Conservation (phyloP, 257 asterid genomes). For the Solanum microdontum region DNA sequence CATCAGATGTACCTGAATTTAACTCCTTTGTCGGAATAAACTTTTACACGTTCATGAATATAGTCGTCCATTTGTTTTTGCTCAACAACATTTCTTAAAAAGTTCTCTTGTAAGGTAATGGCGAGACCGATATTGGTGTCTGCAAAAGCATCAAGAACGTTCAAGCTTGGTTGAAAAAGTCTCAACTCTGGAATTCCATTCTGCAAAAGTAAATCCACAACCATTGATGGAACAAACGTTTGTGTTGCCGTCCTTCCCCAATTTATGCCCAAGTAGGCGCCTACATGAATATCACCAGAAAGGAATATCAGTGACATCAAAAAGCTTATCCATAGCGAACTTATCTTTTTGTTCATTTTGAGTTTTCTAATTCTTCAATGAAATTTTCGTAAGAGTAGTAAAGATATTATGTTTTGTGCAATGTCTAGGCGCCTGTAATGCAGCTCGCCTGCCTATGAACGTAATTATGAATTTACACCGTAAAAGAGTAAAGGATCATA, state of each 20-base stretch:
- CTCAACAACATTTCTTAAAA: not conserved
- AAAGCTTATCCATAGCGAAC: not conserved
- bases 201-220: slow-evolving; percentile 1
- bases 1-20: not conserved
- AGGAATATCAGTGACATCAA: not conserved
- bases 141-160: not conserved
- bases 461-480: not conserved
- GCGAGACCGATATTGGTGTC: not conserved
- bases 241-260: not conserved
- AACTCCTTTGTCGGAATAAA: not conserved
- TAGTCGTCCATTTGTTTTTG: not conserved
- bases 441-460: not conserved
- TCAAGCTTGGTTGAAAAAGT: not conserved
- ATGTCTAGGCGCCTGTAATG: not conserved
- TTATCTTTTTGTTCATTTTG: not conserved
- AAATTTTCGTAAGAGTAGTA: not conserved
- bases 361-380: not conserved
- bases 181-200: not conserved
- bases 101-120: not conserved
- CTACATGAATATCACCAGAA: not conserved
- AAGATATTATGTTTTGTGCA: not conserved
- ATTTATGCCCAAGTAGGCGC: not conserved
- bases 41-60: not conserved
- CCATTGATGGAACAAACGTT: not conserved
- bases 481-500: not conserved